Base-by-base conservation (phyloP, 2,329 filamentous ascomycete species). In the Teratosphaeria zuluensis region DNA sequence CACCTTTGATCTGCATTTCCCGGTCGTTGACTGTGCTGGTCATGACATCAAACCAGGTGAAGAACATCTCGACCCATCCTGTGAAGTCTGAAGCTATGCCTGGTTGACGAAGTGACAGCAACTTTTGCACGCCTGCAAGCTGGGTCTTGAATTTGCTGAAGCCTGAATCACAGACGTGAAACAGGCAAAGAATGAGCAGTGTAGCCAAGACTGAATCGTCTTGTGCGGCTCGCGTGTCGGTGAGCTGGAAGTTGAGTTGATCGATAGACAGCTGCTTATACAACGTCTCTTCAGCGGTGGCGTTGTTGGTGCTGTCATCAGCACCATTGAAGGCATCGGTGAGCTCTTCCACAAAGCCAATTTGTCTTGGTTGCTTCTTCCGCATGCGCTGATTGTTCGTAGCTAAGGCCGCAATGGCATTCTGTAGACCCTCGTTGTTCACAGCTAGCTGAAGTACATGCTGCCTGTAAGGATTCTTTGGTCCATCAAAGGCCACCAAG, bases 41-140 rank as follows among this genome's bases (percentile, higher is more conserved):
- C 76, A 96, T 90, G 58, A 92, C 90, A 72, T 96, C 92, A 70
- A 95, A 95, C 80, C 92, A 95, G 35, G 90, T 94, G 69, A 96
- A 96, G 65, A 96, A 85, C 51, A 90, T 86, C 68, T 95, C 89
- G 77, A 96, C 92, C 92, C 92, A 96, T 12, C 86, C 84, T 59
- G 90, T 88, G 61, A 91, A 88, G 55, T 84, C 77, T 12, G 78
- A 78, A 53, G 83, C 73, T 68, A 84, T 68, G 16, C 54, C 32
- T 70, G 83, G 78, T 63, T 87, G 83, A 60, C 91, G 83, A 76
- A 96, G 83, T 3, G 86, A 83, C 11, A 96, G 81, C 33, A 97
- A 84, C 77, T 95, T 95, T 75, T 91, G 92, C 46, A 96, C 91
- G 0, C 92, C 92, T 0, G 90, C 90, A 68, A 96, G 91, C 70